These are phyloP conservation scores for Fusarium dlaminii DNA, from an alignment of 2,329 filamentous ascomycete genomes.

Conservation along the genomic window DNA sequence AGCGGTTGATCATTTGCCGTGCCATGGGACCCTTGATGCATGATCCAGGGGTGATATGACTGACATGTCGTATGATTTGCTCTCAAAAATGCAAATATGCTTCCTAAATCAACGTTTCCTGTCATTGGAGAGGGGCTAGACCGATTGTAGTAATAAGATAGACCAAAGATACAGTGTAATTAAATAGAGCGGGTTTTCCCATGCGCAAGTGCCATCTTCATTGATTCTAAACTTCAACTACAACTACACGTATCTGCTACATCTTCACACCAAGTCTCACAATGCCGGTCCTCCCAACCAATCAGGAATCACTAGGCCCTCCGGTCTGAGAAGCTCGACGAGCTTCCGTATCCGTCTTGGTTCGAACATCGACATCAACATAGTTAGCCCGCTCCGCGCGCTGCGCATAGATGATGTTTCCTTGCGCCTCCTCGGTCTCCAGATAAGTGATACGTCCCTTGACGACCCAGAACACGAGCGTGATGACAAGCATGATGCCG, in stretches of 20 bases:
- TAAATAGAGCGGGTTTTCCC: neutral
- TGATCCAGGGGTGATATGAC: neutral
- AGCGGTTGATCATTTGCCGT: neutral
- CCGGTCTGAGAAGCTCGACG: neutral
- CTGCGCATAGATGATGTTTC: slow-evolving; percentile 38
- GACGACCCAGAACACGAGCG: slow-evolving; percentile 60
- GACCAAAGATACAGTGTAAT: slow-evolving; percentile 29
- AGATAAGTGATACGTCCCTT: slow-evolving; percentile 54
- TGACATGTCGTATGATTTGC: slow-evolving; percentile 1
- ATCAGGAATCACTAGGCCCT: neutral
- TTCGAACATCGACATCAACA: neutral
- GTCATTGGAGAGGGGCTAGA: neutral
- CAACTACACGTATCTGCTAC: neutral
- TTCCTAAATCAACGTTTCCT: neutral
- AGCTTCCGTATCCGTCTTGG: slow-evolving; percentile 11
- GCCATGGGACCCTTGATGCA: neutral
- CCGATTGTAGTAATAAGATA: slow-evolving; percentile 25
- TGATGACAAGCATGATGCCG: slow-evolving; percentile 62
- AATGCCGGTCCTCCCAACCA: neutral
- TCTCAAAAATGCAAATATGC: neutral
- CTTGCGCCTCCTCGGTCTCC: slow-evolving; percentile 42
- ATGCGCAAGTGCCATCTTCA: neutral
- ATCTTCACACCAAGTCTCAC: neutral
- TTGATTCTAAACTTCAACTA: neutral
- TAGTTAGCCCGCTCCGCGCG: slow-evolving; percentile 24